A percentile compares a stretch with the other conserved stretches of the same genome.
Evolutionary conservation across 257 asterid species (phyloP).

Genomic region (Scutellaria barbata): DNA sequence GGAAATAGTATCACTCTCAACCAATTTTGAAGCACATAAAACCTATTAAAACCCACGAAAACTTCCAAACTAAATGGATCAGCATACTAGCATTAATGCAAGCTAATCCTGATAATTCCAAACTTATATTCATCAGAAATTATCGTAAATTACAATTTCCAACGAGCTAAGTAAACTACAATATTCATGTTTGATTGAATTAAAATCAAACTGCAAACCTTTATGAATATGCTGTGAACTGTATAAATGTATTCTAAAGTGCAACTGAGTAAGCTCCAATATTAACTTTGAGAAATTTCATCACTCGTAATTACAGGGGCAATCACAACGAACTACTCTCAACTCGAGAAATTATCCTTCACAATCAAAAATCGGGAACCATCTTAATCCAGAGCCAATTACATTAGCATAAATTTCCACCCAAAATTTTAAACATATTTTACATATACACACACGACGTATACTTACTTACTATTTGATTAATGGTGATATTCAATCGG

Average conservation of each 20-base stretch:
- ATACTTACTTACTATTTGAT: too few species aligned
- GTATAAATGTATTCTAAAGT: neutral
- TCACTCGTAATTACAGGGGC: neutral
- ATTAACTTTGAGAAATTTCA: conserved; percentile 15
- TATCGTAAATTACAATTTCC: neutral
- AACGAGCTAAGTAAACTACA: neutral
- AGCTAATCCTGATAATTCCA: neutral
- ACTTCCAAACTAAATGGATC: neutral
- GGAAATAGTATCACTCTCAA: neutral
- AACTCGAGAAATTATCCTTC: neutral
- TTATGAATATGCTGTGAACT: neutral
- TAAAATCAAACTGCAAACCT: conserved; percentile 1
- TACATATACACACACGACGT: too few species aligned
- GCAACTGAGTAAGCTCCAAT: neutral
- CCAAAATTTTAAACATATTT: too few species aligned
- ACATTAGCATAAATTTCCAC: too few species aligned
- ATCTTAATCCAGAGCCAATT: neutral
- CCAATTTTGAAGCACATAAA: neutral
- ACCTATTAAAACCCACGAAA: neutral
- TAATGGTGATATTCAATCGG: too few species aligned
- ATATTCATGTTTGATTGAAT: neutral
- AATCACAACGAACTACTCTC: neutral
- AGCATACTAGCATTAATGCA: neutral
- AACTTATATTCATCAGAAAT: conserved; percentile 16
- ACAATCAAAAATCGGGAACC: neutral